Base-by-base conservation (phyloP, 2,329 filamentous ascomycete genomes). In the Xenoacremonium recifei region DNA sequence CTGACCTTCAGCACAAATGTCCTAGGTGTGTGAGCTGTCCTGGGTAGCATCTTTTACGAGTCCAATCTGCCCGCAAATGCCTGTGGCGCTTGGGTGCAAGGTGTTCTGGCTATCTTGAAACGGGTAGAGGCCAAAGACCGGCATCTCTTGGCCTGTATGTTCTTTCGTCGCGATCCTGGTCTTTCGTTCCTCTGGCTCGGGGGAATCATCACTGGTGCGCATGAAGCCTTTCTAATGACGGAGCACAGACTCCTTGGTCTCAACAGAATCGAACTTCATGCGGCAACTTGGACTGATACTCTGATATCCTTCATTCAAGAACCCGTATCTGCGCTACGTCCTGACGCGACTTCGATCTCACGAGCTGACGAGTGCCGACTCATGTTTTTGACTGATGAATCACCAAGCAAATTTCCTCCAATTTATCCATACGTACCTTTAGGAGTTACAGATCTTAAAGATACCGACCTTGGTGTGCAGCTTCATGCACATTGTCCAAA, bases 1-100 rank as follows among this genome's bases (percentile, higher is more conserved):
- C 17, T 54, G n/a, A 55, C 51, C 10, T 37, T 57, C 2, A 52
- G 45, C 20, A 55, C 45, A 29, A 57, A 52, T 31, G 20, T 41
- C 3, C 44, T 37, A 13, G 47, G 48, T 4, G 15, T 42, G 3
- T 52, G 51, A 29, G 40, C 45, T 9, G 42, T 57, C 12, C 31
- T 55, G 3, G 25, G 15, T 9, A 57, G 52, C 39, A 23, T 51
- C 13, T 57, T 57, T 15, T 55, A 47, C 33, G 47, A 57, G 19
- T 45, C 34, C n/a, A 39, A 40, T 12, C 37, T 52, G 13, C 16
- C 25, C 17, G 44, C 45, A 25, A 57, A 55, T 18, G 19, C 49
- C 23, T 57, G 52, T 9, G 53, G 51, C 2, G 40, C 44, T 4
- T 57, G 50, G 52, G 13, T 55, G 12, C 47, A 36, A 18, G 45